phyloP scores from a whole-genome alignment of 2,329 filamentous ascomycete genomes.

The Exserohilum turcica region DNA sequence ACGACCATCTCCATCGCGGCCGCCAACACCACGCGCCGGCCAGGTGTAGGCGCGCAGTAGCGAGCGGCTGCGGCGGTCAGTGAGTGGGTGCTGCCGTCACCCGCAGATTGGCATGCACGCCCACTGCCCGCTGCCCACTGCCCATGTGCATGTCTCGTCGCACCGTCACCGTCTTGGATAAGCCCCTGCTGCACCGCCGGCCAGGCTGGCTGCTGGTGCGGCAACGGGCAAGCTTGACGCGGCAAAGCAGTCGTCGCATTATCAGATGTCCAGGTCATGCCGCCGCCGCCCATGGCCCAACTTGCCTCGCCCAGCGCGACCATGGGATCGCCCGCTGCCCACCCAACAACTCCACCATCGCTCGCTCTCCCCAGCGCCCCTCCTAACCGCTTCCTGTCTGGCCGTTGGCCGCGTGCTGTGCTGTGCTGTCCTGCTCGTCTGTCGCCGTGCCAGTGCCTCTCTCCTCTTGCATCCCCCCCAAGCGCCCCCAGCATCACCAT shows the following conservation, averaged over 20 bases:
- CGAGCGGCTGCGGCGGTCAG: conserved; percentile 6
- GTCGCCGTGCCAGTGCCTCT: neutral
- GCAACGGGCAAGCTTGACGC: neutral
- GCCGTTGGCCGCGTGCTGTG: conserved; percentile 5
- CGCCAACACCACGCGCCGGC: too few species aligned
- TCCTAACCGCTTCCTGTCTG: conserved; percentile 2
- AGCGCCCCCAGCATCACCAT: too few species aligned
- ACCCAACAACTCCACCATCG: conserved; percentile 12
- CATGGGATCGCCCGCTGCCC: conserved; percentile 14
- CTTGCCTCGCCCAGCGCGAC: conserved; percentile 9
- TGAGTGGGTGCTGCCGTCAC: conserved; percentile 3
- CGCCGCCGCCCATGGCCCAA: conserved; percentile 18
- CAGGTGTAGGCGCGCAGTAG: too few species aligned
- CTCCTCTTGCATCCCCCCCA: neutral
- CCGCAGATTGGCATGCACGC: neutral
- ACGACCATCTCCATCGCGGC: too few species aligned
- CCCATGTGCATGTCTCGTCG: neutral
- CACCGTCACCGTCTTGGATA: too few species aligned
- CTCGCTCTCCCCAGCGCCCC: conserved; percentile 9
- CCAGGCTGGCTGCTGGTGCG: neutral
- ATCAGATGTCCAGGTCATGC: conserved; percentile 27
- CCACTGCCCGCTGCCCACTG: too few species aligned
- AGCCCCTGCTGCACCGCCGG: neutral
- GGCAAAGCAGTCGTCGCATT: neutral
- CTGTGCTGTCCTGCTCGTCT: neutral